phyloP scores from a whole-genome alignment of 768 basidiomycete genomes.

The Boletus rex-veris region DNA sequence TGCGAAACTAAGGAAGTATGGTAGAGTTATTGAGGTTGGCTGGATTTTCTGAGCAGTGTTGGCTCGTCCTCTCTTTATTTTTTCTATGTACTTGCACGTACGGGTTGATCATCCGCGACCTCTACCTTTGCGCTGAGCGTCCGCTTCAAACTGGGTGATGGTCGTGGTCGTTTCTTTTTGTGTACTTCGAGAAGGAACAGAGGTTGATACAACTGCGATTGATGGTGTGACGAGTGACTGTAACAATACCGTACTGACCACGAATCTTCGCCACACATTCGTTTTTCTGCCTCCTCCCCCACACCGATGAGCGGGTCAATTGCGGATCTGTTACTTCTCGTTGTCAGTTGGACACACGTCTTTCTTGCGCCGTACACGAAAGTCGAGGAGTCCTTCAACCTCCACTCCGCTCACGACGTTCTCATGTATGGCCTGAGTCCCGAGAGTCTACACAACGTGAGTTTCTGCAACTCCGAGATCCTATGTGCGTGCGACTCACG shows the following conservation, averaged over 20 bases:
- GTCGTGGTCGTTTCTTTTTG: constrained; percentile 52
- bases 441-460: constrained; percentile 46
- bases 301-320: constrained; percentile 18
- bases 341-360: constrained; percentile 61
- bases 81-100: constrained; percentile 36
- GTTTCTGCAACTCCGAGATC: constrained; percentile 16
- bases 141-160: constrained; percentile 39
- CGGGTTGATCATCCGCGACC: constrained; percentile 36
- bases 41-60: constrained; percentile 36
- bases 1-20: neutral
- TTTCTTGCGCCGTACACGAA: constrained; percentile 85
- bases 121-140: constrained; percentile 38
- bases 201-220: constrained; percentile 51
- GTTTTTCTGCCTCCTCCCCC: neutral
- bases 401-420: constrained; percentile 88
- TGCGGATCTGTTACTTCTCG: constrained; percentile 51
- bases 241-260: too few species aligned
- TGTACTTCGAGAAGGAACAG: constrained; percentile 52
- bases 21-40: constrained; percentile 9
- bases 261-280: neutral
- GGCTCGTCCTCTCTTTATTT: constrained; percentile 48
- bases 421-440: constrained; percentile 65
- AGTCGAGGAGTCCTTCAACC: constrained; percentile 96
- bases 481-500: constrained; percentile 7
- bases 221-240: too few species aligned